A percentile compares a stretch with the other conserved stretches of the same genome.
These are phyloP conservation scores for Sclerospora graminicola DNA, from an alignment of 352 stramenopile genomes.

Conservation along the genomic window DNA sequence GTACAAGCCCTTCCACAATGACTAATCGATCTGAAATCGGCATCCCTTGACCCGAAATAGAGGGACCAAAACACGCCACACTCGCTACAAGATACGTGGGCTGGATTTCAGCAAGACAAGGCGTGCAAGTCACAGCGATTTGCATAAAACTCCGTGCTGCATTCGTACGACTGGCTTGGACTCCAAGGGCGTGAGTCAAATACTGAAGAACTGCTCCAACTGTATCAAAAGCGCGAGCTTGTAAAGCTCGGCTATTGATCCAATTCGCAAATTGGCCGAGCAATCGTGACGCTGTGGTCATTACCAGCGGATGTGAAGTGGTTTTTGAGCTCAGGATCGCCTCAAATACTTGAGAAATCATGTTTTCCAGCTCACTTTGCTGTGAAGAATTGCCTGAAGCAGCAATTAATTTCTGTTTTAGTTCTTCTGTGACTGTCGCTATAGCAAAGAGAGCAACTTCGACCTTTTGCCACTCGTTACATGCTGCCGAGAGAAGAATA, in stretches of 20 bases:
- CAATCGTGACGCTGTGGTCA: constrained; percentile 34
- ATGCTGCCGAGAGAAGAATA: constrained; percentile 12
- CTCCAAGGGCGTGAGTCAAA: constrained; percentile 33
- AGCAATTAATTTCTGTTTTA: constrained; percentile 37
- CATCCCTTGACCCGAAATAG: constrained; percentile 16
- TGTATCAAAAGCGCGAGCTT: constrained; percentile 24
- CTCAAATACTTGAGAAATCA: constrained; percentile 39
- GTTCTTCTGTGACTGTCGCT: constrained; percentile 42
- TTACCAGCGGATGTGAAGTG: constrained; percentile 30
- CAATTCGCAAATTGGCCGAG: constrained; percentile 48
- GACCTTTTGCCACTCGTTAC: constrained; percentile 34
- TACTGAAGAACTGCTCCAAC: constrained; percentile 41
- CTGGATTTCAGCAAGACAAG: constrained; percentile 34
- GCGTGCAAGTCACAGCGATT: constrained; percentile 36
- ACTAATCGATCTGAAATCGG: constrained; percentile 44
- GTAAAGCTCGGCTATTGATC: constrained; percentile 36
- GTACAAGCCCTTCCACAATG: constrained; percentile 56
- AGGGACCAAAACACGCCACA: constrained; percentile 32
- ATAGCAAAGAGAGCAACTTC: constrained; percentile 51
- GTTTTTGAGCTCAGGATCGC: constrained; percentile 20
- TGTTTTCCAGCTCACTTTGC: constrained; percentile 25
- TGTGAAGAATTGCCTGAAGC: constrained; percentile 8
- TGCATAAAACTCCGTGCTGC: constrained; percentile 71
- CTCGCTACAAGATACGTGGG: constrained; percentile 32
- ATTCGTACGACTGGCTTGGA: constrained; percentile 26